These are phyloP conservation scores for Saccharomycopsis sp. DNA, from an alignment of 805 yeast genomes.

Conservation along the genomic window DNA sequence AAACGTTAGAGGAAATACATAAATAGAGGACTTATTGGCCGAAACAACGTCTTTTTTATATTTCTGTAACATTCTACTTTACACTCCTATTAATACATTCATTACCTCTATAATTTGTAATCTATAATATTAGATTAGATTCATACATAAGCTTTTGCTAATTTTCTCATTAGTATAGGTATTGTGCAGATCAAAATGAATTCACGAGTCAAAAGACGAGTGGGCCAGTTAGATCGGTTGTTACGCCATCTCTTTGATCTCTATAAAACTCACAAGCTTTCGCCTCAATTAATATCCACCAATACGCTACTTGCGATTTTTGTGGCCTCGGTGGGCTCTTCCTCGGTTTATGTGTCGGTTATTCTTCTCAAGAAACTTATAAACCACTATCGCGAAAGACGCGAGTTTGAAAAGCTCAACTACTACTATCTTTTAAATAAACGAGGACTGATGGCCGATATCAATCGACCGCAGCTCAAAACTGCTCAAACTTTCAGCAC, in stretches of 20 bases:
- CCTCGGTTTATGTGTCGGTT: constrained; percentile 14
- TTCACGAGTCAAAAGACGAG: neutral
- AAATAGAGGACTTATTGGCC: too few relatives aligned
- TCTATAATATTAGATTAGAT: too few relatives aligned
- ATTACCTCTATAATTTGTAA: too few relatives aligned
- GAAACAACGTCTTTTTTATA: too few relatives aligned
- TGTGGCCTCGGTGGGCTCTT: constrained; percentile 12
- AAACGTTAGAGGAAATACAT: too few relatives aligned
- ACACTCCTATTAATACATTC: too few relatives aligned
- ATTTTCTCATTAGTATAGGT: too few relatives aligned
- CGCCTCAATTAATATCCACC: constrained; percentile 4
- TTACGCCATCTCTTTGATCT: neutral
- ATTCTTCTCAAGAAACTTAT: constrained; percentile 9
- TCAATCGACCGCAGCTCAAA: neutral
- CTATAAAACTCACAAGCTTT: constrained; percentile 1
- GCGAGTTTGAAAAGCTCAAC: constrained; percentile 16
- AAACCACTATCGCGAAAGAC: constrained; percentile 6
- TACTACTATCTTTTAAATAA: constrained; percentile 17
- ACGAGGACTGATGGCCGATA: constrained; percentile 2
- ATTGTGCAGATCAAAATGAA: too few relatives aligned
- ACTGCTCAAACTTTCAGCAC: neutral
- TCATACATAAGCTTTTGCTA: too few relatives aligned
- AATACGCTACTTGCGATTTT: constrained; percentile 12
- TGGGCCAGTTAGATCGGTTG: neutral
- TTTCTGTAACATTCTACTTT: too few relatives aligned